Evolutionary conservation across 768 basidiomycete genomes (phyloP), one percentile per base, ranked within the genome.

Genomic region (Psilocybe tampanensis): DNA sequence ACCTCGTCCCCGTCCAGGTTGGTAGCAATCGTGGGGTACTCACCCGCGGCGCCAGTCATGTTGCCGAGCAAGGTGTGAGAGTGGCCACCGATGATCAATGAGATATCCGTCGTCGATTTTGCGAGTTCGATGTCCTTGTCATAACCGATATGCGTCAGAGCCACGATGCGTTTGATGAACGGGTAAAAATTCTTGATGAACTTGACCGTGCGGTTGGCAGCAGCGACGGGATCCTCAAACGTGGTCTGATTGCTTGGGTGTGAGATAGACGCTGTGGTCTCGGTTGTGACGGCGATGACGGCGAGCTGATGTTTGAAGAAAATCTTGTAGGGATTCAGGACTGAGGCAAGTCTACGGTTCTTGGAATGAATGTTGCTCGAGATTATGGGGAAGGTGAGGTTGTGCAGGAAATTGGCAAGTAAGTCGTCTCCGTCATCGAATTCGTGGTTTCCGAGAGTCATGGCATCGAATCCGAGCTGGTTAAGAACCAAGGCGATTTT

Each of bases 61-160:
- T 76, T 72, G 21, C 76, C 78, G 17, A 80, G 67, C 18, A 78
- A 74, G 18, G 80, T 80, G 60, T 80, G 78, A 2, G 75, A 76
- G 61, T 77, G 78, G 12, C 75, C 78, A n/a, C 75, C 74, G 54
- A 76, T 67, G 52, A 75, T 76, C 51, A 80, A 66, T 52, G 76
- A 72, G 51, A 80, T 72, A 24, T 72, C 76, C 29, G 58, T 68
- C 17, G 75, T 76, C 26, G 71, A 65, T 56, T 73, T 54, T 2
- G 79, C 79, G 29, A 80, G 66, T 23, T 69, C 66, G 53, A 77
- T 74, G 61, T 80, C 78, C 36, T 74, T 60, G 22, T 74, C 74
- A 59, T 80, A 78, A 9, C 76, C 80, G 48, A 80, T 78, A 54
- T 81, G 80, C 0, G 80, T 80, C 49, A 81, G 68, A 8, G 75